A percentile compares a stretch with the other conserved stretches of the same genome.
Conservation (phyloP, 257 asterid genomes). For the Rhazya stricta region DNA sequence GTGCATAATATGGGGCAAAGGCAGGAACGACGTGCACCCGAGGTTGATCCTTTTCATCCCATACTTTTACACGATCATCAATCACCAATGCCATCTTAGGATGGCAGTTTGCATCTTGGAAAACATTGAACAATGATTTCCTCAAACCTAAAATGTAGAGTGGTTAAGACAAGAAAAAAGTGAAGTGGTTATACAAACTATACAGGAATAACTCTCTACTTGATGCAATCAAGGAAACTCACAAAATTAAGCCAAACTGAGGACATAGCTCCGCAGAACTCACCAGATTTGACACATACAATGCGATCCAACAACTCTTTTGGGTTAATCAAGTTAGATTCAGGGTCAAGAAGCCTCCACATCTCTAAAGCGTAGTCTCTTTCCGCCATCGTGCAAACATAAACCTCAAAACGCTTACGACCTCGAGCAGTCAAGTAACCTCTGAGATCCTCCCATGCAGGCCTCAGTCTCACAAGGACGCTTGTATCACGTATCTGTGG, state of each 20-base stretch:
- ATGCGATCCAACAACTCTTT: slow-evolving; percentile 77
- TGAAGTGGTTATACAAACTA: slow-evolving; percentile 5
- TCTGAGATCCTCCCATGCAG: slow-evolving; percentile 99
- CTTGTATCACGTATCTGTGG: slow-evolving; percentile 93
- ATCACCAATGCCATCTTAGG: slow-evolving; percentile 97
- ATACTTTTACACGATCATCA: slow-evolving; percentile 94
- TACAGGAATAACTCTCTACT: not conserved
- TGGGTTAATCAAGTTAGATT: slow-evolving; percentile 68
- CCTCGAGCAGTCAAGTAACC: slow-evolving; percentile 94
- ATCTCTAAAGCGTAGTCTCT: slow-evolving; percentile 96
- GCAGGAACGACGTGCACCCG: slow-evolving; percentile 98
- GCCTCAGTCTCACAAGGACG: slow-evolving; percentile 95
- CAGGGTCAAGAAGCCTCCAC: slow-evolving; percentile 99
- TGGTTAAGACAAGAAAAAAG: no score
- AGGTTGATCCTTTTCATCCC: slow-evolving; percentile 98
- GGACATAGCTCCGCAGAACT: slow-evolving; percentile 19
- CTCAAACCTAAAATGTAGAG: slow-evolving; percentile 41
- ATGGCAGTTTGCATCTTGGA: slow-evolving; percentile 81
- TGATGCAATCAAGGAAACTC: slow-evolving; percentile 10
- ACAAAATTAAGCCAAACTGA: slow-evolving; percentile 3
- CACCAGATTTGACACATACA: slow-evolving; percentile 93
- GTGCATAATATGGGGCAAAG: slow-evolving; percentile 94
- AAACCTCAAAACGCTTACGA: slow-evolving; percentile 92
- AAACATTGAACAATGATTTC: slow-evolving; percentile 84
- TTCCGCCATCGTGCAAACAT: slow-evolving; percentile 99